Evolutionary conservation across 78 protist species (phyloP).

Genomic region (Pigoraptor vietnamica): DNA sequence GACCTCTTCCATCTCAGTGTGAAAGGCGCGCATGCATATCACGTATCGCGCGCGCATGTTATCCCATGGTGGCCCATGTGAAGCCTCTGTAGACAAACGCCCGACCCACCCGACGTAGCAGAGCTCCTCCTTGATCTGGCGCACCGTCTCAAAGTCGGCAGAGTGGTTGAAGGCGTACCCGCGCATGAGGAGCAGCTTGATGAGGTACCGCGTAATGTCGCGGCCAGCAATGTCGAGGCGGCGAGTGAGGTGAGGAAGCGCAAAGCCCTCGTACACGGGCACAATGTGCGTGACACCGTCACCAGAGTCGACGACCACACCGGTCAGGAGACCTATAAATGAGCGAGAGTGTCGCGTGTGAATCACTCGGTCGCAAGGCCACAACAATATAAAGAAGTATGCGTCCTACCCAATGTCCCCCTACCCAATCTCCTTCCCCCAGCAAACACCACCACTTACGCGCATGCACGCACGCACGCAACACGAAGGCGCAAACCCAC

Average conservation of each 20-base stretch:
- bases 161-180: conserved; percentile 95
- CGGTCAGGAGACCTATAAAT: conserved; percentile 72
- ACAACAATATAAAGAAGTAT: not conserved
- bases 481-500: no score
- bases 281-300: conserved; percentile 99
- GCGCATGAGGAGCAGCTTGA: conserved; percentile 87
- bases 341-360: not conserved
- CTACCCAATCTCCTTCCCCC: no score
- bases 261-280: conserved; percentile 97
- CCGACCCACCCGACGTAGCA: conserved; percentile 88
- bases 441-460: no score
- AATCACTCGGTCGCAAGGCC: not conserved
- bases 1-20: no score
- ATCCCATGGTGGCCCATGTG: no score
- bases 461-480: no score
- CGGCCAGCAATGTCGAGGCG: conserved; percentile 98
- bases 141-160: conserved; percentile 98
- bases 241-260: conserved; percentile 76
- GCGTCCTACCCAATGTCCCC: no score
- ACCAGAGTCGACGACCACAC: conserved; percentile 97
- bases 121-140: conserved; percentile 93
- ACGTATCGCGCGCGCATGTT: no score
- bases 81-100: not conserved
- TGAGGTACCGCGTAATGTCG: conserved; percentile 85
- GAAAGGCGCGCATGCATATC: no score